Base-by-base conservation (phyloP, 2,329 filamentous ascomycete genomes). In the Hypoxylon sp. region DNA sequence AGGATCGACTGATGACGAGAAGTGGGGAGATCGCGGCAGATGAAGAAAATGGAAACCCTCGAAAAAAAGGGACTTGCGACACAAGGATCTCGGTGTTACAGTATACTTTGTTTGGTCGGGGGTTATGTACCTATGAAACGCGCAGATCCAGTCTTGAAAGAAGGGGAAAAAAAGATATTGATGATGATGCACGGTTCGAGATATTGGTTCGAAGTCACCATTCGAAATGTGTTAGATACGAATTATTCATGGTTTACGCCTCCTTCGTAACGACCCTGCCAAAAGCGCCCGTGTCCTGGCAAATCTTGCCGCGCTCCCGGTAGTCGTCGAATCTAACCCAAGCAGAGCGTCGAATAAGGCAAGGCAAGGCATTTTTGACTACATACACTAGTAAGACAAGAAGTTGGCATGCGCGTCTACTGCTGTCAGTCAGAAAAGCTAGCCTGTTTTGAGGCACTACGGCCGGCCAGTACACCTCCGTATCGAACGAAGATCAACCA, bases 401-500 rank as follows among this genome's bases (percentile, higher is more conserved):
- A 55, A 28, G 43, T 56, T 62, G 43, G 71, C 75, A 68, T 67
- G 63, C 69, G 64, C 69, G 67, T 65, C 57, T 63, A 62, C 50
- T 65, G 65, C 65, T 68, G 67, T 69, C 68, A 70, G 61, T 60
- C 32, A 25, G 58, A 55, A 55, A 53, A 68, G 60, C 73, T 79
- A 80, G 73, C 64, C 79, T 76, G 52, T 61, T 80, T 82, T 72
- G 41, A 79, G 79, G 73, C 76, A 75, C 69, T 70, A 72, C 63
- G 75, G 73, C 80, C 80, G 80, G 75, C 73, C 73, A 75, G 73
- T 70, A 79, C 74, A 67, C 75, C 5, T 75, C 78, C 76, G 77
- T 78, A 63, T 78, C 67, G 73, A 75, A 77, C 71, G 72, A 77
- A 73, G 77, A 79, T 79, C 78, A 73, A 73, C 72, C 72, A 73